phyloP scores from a whole-genome alignment of 495 filamentous ascomycete species.

The Xylaria grammica region DNA sequence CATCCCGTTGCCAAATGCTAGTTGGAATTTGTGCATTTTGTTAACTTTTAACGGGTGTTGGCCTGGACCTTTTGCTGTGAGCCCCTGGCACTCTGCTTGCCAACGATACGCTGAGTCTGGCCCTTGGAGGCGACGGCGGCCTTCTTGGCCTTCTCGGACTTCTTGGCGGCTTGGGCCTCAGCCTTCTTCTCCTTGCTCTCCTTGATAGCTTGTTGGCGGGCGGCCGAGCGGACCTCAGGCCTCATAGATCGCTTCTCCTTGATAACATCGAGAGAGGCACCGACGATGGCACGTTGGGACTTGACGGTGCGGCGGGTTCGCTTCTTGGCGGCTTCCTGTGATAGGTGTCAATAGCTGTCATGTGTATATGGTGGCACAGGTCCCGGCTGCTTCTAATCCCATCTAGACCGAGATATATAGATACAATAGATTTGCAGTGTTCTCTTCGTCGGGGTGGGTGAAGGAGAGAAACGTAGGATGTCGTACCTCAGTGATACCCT shows the following conservation, averaged over 20 bases:
- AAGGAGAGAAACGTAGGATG: conserved; percentile 27
- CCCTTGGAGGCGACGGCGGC: conserved; percentile 77
- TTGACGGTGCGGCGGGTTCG: conserved; percentile 98
- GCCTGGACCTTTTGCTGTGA: conserved; percentile 83
- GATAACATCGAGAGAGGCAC: conserved; percentile 98
- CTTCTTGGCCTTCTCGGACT: conserved; percentile 98
- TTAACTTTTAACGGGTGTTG: conserved; percentile 75
- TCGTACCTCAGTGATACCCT: conserved; percentile 99
- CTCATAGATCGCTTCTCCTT: conserved; percentile 95
- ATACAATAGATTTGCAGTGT: not conserved
- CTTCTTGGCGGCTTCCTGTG: conserved; percentile 99
- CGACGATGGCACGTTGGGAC: conserved; percentile 97
- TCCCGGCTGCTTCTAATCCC: not conserved
- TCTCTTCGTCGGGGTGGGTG: not conserved
- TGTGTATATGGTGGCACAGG: not conserved
- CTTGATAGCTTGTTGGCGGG: conserved; percentile 88
- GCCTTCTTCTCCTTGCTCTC: conserved; percentile 97
- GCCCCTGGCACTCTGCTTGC: conserved; percentile 98
- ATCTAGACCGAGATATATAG: too few species aligned
- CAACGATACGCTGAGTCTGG: conserved; percentile 75
- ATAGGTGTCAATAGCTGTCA: conserved; percentile 48
- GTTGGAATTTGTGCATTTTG: not conserved
- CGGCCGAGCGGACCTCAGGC: conserved; percentile 92
- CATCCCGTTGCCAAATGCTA: conserved; percentile 20
- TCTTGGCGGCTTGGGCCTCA: conserved; percentile 86